Evolutionary conservation across 768 basidiomycete species (phyloP), one percentile per base, ranked within the genome.

Genomic region (Amanita fuliginea): DNA sequence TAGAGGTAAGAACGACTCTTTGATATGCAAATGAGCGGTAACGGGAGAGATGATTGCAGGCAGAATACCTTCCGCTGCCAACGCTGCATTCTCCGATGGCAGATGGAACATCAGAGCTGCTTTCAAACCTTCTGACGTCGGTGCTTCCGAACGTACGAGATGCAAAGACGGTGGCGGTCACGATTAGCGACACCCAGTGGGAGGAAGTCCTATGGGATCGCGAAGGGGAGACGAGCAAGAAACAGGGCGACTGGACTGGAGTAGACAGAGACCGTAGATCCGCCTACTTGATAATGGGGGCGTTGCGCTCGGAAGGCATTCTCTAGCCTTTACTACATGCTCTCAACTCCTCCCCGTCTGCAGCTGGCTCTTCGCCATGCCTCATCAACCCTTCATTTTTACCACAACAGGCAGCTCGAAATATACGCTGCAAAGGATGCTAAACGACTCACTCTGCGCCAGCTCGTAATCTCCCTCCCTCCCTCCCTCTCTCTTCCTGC

Each of bases 371-470:
- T 30, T 35, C 42, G 33, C 33, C 41, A 43, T 34, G 37, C 10
- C 4, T 51, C 51, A 21, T 46, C 34, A 8, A 70, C 76, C 14
- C 64, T 73, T 14, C 76, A 78, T 55, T 92, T 92, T 60, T 92
- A 92, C 59, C 82, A 86, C 58, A 92, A 91, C 56, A 76, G 76
- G 57, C 86, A 89, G 49, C 66, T 92, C 44, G 89, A 92, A 57
- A 65, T 82, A 1, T 89, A 86, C 73, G 88, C 90, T 3, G 71
- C 80, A 22, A 84, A 76, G 58, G 73, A 81, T 54, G 79, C 86
- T 0, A 78, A 84, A 51, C 69, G 80, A 51, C 66, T 92, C 56
- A 85, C 85, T 8, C 68, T 92, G 33, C 72, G 89, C 54, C 89
- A 92, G 59, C 75, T 92, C 57, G 88, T 91, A 67, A 40, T 33